phyloP scores from a whole-genome alignment of 805 yeast species.

The Naumovozyma baii region DNA sequence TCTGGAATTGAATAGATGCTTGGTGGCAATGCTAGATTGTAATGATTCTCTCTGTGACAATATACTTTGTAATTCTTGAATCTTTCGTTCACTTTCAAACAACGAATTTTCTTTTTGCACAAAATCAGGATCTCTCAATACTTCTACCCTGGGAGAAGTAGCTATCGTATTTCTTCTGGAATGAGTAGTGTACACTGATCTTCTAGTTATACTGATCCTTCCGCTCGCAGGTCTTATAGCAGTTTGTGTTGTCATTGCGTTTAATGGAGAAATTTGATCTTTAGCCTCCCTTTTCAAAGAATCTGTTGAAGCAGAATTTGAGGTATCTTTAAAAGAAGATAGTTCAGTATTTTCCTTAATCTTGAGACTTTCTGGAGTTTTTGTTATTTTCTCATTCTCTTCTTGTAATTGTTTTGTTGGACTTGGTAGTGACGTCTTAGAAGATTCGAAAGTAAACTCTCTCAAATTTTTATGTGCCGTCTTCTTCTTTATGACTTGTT shows the following conservation, averaged over 20 bases:
- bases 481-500: slow-evolving; percentile 37
- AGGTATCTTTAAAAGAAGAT: not conserved
- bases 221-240: slow-evolving; percentile 27
- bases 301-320: not conserved
- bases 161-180: not conserved
- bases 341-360: not conserved
- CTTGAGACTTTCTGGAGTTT: slow-evolving; percentile 2
- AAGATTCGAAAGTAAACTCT: slow-evolving; percentile 32
- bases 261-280: slow-evolving; percentile 2
- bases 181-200: slow-evolving; percentile 2
- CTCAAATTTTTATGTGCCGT: slow-evolving; percentile 41
- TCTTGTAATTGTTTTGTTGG: too few species aligned
- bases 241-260: slow-evolving; percentile 8
- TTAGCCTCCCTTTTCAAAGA: not conserved
- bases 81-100: slow-evolving; percentile 13
- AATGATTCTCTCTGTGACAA: slow-evolving; percentile 5
- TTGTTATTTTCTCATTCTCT: too few species aligned
- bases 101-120: slow-evolving; percentile 15
- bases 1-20: slow-evolving; percentile 15
- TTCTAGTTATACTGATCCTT: slow-evolving; percentile 23
- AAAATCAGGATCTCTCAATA: slow-evolving; percentile 8
- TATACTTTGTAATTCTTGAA: slow-evolving; percentile 11
- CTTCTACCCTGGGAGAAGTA: not conserved
- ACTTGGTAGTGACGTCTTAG: slow-evolving; percentile 3
- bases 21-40: slow-evolving; percentile 19